phyloP scores from a whole-genome alignment of 805 yeast genomes.

The Saccharomyces eubayanus region DNA sequence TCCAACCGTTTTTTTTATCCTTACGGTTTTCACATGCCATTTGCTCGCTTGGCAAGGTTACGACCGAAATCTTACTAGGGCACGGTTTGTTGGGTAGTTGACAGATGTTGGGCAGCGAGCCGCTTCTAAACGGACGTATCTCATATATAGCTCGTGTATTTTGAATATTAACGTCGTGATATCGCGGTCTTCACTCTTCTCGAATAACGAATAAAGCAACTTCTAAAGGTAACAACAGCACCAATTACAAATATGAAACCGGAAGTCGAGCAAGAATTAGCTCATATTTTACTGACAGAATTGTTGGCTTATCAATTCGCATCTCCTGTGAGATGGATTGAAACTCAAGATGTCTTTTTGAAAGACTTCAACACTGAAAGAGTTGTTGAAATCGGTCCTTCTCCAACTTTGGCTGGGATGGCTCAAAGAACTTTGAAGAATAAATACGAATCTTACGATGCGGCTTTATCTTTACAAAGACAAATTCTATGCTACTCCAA shows the following conservation, averaged over 20 bases:
- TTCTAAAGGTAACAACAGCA: background rate
- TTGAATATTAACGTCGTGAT: background rate
- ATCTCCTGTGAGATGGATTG: slow-evolving; percentile 99
- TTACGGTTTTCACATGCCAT: background rate
- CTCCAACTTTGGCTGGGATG: slow-evolving; percentile 98
- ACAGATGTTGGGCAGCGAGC: background rate
- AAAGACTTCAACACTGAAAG: slow-evolving; percentile 93
- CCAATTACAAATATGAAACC: slow-evolving; percentile 43
- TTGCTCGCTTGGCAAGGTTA: background rate
- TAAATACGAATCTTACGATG: slow-evolving; percentile 90
- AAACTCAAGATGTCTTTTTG: slow-evolving; percentile 95
- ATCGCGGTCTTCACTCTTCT: background rate
- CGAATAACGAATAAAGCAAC: background rate
- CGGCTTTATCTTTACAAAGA: slow-evolving; percentile 79
- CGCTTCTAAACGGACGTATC: background rate
- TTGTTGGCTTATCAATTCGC: slow-evolving; percentile 97
- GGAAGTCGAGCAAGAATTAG: slow-evolving; percentile 94
- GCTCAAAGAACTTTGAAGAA: slow-evolving; percentile 94
- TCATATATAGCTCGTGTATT: background rate
- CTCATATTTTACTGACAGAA: slow-evolving; percentile 90
- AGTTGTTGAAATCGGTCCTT: slow-evolving; percentile 97
- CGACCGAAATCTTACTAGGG: background rate
- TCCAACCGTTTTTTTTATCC: background rate
- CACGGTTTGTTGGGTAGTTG: background rate
- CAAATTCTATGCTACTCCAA: slow-evolving; percentile 92